A percentile compares a stretch with the other conserved stretches of the same genome.
These are phyloP conservation scores for Akanthomyces muscarius DNA, from an alignment of 2,329 filamentous ascomycete genomes.

Conservation along the genomic window DNA sequence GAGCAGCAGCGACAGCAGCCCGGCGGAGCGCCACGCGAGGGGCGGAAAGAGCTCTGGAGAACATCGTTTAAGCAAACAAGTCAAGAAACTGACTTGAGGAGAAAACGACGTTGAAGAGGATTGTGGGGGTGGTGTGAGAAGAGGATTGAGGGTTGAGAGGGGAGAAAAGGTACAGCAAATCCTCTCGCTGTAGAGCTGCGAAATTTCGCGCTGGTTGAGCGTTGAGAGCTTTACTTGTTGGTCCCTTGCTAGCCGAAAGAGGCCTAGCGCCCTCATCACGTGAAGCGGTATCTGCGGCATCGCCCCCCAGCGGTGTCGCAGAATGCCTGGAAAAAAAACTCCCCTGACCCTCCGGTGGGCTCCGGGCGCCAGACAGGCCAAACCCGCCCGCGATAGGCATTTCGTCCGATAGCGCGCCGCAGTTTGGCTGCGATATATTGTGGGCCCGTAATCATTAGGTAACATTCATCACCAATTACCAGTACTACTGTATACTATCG, in stretches of 20 bases:
- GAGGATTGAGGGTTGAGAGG: constrained; percentile 30
- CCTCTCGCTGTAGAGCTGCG: constrained; percentile 35
- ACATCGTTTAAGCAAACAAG: constrained; percentile 47
- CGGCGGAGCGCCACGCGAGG: constrained; percentile 56
- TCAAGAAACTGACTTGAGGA: constrained; percentile 1
- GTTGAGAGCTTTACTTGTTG: constrained; percentile 38
- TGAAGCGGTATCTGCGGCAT: constrained; percentile 21
- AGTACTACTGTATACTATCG: background rate
- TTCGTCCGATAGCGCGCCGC: constrained; percentile 10
- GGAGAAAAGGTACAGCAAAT: constrained; percentile 27
- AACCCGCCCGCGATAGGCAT: constrained; percentile 7
- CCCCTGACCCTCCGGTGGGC: constrained; percentile 17
- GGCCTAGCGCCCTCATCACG: constrained; percentile 26
- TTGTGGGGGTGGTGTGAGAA: background rate
- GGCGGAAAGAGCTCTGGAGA: constrained; percentile 64
- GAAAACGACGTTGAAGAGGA: constrained; percentile 1
- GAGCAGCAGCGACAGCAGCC: constrained; percentile 43
- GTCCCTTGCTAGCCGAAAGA: constrained; percentile 29
- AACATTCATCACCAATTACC: background rate
- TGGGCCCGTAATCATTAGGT: background rate
- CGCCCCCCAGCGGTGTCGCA: background rate
- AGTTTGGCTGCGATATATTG: constrained; percentile 8
- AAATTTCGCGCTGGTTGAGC: constrained; percentile 43
- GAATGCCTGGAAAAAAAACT: constrained; percentile 12
- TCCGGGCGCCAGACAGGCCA: constrained; percentile 9